These are phyloP conservation scores for Cryptosporidium sp. DNA, from an alignment of 169 alveolate species.

Conservation along the genomic window DNA sequence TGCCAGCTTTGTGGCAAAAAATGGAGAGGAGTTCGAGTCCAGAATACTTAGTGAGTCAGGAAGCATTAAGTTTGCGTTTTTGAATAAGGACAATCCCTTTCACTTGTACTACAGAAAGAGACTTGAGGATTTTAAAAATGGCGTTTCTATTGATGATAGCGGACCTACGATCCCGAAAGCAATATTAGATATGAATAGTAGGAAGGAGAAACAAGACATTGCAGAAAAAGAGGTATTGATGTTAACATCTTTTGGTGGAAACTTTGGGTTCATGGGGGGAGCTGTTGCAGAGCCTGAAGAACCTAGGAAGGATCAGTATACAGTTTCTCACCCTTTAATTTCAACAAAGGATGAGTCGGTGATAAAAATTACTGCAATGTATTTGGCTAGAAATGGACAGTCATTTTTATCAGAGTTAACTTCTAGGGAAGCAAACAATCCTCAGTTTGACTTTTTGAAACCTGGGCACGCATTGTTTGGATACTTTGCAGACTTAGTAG, in stretches of 20 bases:
- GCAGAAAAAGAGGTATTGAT: slow-evolving; percentile 72
- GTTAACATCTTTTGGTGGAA: slow-evolving; percentile 54
- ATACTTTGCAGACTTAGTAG: slow-evolving; percentile 93
- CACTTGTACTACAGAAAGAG: slow-evolving; percentile 85
- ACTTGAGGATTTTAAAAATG: slow-evolving; percentile 83
- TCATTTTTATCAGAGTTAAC: slow-evolving; percentile 92
- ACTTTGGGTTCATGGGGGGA: slow-evolving; percentile 78
- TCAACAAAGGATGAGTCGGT: slow-evolving; percentile 89
- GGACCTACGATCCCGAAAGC: slow-evolving; percentile 81
- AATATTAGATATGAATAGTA: slow-evolving; percentile 79
- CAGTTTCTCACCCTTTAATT: slow-evolving; percentile 83
- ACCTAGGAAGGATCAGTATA: slow-evolving; percentile 78
- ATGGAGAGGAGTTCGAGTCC: slow-evolving; percentile 90
- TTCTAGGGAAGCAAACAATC: slow-evolving; percentile 86
- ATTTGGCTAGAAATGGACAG: slow-evolving; percentile 97
- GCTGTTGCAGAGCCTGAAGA: slow-evolving; percentile 76
- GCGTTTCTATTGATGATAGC: slow-evolving; percentile 79
- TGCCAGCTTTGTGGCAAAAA: slow-evolving; percentile 91
- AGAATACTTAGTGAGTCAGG: slow-evolving; percentile 84
- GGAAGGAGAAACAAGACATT: slow-evolving; percentile 75
- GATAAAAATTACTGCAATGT: slow-evolving; percentile 95
- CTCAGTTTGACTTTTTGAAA: slow-evolving; percentile 94
- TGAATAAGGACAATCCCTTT: slow-evolving; percentile 87
- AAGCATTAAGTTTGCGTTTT: slow-evolving; percentile 82
- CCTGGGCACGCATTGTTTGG: slow-evolving; percentile 95